phyloP scores from a whole-genome alignment of 2,329 filamentous ascomycete species.

The Calonectria naviculata region DNA sequence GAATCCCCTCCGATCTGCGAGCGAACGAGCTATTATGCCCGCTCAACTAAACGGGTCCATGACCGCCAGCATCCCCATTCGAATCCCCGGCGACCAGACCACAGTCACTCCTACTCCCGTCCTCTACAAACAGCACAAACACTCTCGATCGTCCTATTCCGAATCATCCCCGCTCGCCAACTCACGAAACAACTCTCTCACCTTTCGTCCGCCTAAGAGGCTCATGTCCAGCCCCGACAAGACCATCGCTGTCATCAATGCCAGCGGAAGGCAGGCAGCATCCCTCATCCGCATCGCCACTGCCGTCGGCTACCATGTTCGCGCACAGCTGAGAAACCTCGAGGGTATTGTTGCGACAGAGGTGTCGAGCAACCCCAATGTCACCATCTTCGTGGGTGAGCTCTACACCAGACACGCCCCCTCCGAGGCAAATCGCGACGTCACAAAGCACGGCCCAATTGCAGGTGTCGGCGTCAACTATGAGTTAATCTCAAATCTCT shows the following conservation, averaged over 20 bases:
- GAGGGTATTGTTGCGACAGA: slow-evolving; percentile 91
- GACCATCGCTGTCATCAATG: slow-evolving; percentile 95
- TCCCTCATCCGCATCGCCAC: slow-evolving; percentile 95
- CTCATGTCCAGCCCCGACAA: slow-evolving; percentile 73
- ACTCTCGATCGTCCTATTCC: slow-evolving; percentile 71
- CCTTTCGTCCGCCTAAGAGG: slow-evolving; percentile 70
- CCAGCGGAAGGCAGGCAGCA: slow-evolving; percentile 93
- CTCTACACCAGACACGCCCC: slow-evolving; percentile 67
- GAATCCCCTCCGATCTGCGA: slow-evolving; percentile 31
- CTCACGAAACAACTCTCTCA: slow-evolving; percentile 69
- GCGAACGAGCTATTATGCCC: slow-evolving; percentile 48
- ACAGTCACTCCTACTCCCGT: slow-evolving; percentile 43
- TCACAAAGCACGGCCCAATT: slow-evolving; percentile 75
- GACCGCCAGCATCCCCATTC: slow-evolving; percentile 51
- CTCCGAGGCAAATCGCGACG: slow-evolving; percentile 65
- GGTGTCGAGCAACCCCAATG: slow-evolving; percentile 83
- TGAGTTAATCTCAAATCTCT: slow-evolving; percentile 79
- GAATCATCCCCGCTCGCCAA: slow-evolving; percentile 65
- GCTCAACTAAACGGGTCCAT: slow-evolving; percentile 53
- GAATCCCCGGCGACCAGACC: slow-evolving; percentile 49
- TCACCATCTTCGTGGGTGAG: slow-evolving; percentile 73
- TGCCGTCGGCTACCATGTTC: slow-evolving; percentile 92
- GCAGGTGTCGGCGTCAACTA: slow-evolving; percentile 76
- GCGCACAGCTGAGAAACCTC: slow-evolving; percentile 88
- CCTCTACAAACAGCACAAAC: slow-evolving; percentile 64